Evolutionary conservation across 1,139 yeast species (phyloP), one percentile per base, ranked within the genome.

Genomic region (Taphrina sp.): DNA sequence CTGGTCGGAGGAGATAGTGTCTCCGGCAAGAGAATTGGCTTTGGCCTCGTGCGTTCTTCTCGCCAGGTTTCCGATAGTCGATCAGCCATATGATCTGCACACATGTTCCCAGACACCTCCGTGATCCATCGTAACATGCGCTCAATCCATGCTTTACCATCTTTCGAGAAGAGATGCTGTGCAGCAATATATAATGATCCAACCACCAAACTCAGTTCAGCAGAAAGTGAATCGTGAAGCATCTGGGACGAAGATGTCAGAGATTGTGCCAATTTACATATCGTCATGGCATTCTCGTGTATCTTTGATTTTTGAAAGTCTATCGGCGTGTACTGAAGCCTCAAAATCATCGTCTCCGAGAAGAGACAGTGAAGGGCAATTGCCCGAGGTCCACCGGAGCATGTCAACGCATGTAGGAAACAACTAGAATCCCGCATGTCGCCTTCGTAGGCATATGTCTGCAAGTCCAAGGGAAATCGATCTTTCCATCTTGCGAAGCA

Each of bases 221-320:
- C 44, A 1, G 26, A 7, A 5, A 16, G 8, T 8, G 43, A 24
- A 19, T 43, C 47, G 14, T 41, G 31, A 28, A 38, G 29, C 7
- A 28, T 22, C 10, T 17, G 34, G 42, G 33, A 41, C n/a, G 34
- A 19, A n/a, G 42, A 26, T n/a, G 34, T 23, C 22, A 47, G 52
- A 3, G 37, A 29, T 20, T 38, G 36, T 7, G 44, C 26, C 24
- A 47, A 38, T 12, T 28, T 38, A 14, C 52, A 37, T 2, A 47
- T 38, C 20, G 52, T 47, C 52, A 47, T 37, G 17, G 52, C 52
- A n/a, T 47, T 36, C 22, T 47, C 52, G 23, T 47, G 52, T 5
- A 47, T 47, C 23, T 29, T 36, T 5, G 52, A 38, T 22, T 24
- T 20, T 19, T 47, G 44, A 22, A 29, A 29, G 12, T 29, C 44